Conservation (phyloP, 148 eudicot species). For the Fagopyrum esculentum region DNA sequence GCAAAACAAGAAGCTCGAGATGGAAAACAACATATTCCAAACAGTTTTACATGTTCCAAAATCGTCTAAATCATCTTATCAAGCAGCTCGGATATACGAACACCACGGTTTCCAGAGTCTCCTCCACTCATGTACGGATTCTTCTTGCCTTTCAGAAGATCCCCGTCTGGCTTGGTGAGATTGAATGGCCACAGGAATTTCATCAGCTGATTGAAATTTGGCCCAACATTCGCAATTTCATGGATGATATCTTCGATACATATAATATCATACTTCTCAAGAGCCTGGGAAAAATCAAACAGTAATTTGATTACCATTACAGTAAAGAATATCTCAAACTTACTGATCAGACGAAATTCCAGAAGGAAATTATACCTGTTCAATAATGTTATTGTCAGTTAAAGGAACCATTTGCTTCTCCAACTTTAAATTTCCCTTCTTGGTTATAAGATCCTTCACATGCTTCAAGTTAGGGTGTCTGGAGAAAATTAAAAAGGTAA, state of each 20-base stretch:
- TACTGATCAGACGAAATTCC: neutral
- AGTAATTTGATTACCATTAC: neutral
- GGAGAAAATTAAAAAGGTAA: neutral
- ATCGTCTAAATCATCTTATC: constrained; percentile 55
- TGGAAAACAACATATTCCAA: constrained; percentile 10
- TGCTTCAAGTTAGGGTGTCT: constrained; percentile 54
- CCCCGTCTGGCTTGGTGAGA: constrained; percentile 63
- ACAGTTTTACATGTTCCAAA: neutral
- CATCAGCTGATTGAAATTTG: constrained; percentile 54
- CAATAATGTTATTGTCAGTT: constrained; percentile 74
- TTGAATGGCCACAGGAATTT: constrained; percentile 50
- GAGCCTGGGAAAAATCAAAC: constrained; percentile 29
- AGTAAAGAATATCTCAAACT: neutral
- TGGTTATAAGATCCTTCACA: constrained; percentile 80
- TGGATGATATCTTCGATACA: constrained; percentile 77
- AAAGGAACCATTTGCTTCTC: constrained; percentile 58
- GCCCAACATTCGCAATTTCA: constrained; percentile 61
- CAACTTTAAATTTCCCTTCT: constrained; percentile 61
- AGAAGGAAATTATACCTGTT: constrained; percentile 48
- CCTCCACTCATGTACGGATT: constrained; percentile 58
- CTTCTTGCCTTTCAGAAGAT: constrained; percentile 52
- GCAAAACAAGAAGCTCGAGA: too few relatives aligned
- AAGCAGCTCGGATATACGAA: constrained; percentile 44
- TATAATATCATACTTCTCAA: constrained; percentile 54
- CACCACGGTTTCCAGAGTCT: constrained; percentile 69